phyloP scores from a whole-genome alignment of 352 stramenopile species.

The Phytophthora crassamura region DNA sequence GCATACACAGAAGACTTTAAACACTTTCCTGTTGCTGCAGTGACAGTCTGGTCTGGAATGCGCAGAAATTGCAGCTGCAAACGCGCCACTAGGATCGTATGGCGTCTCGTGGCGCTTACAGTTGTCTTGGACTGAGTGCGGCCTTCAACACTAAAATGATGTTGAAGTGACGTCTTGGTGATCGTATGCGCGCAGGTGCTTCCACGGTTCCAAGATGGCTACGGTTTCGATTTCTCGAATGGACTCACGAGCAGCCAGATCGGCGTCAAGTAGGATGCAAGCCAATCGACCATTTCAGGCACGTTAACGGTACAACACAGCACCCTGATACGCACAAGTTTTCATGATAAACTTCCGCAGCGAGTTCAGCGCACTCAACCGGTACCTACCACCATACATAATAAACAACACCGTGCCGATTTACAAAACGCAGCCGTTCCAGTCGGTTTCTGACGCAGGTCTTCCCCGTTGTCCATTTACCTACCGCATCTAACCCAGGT shows the following conservation, averaged over 20 bases:
- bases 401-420: too few relatives aligned
- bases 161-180: slow-evolving; percentile 28
- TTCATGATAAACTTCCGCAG: too few relatives aligned
- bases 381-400: too few relatives aligned
- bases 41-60: slow-evolving; percentile 13
- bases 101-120: slow-evolving; percentile 4
- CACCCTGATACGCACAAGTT: too few relatives aligned
- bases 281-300: neutral
- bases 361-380: too few relatives aligned
- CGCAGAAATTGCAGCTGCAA: slow-evolving; percentile 28
- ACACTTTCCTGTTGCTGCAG: neutral
- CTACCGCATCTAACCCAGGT: too few relatives aligned
- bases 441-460: too few relatives aligned
- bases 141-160: neutral
- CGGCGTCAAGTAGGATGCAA: neutral
- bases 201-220: slow-evolving; percentile 27
- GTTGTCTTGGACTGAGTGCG: slow-evolving; percentile 15
- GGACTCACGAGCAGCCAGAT: too few relatives aligned
- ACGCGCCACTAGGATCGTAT: neutral
- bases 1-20: slow-evolving; percentile 17
- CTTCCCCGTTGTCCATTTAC: too few relatives aligned
- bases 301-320: too few relatives aligned
- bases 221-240: slow-evolving; percentile 19
- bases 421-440: too few relatives aligned
- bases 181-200: slow-evolving; percentile 19